A percentile compares a stretch with the other conserved stretches of the same genome.
phyloP scores from a whole-genome alignment of 805 yeast species.

The Hanseniaspora thailandica region DNA sequence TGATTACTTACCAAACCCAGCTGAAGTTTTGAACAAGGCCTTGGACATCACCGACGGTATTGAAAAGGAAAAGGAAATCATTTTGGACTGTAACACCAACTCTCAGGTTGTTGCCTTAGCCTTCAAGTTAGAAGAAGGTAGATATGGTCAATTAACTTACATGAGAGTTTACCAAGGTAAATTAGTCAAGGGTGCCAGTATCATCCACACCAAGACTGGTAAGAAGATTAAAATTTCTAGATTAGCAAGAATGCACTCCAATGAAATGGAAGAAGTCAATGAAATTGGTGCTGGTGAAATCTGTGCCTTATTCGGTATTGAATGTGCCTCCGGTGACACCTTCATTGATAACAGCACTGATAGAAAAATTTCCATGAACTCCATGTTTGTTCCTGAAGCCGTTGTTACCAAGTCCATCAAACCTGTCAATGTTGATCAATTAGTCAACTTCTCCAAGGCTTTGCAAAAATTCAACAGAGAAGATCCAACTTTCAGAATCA shows the following conservation, averaged over 20 bases:
- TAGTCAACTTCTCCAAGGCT: slow-evolving; percentile 88
- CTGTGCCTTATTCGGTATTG: slow-evolving; percentile 98
- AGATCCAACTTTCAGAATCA: slow-evolving; percentile 95
- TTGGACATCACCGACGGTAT: slow-evolving; percentile 53
- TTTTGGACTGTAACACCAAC: slow-evolving; percentile 56
- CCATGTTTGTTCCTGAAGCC: slow-evolving; percentile 98
- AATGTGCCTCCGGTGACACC: slow-evolving; percentile 97
- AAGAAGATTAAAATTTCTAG: slow-evolving; percentile 88
- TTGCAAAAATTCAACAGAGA: slow-evolving; percentile 95
- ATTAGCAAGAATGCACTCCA: slow-evolving; percentile 95
- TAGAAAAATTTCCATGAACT: slow-evolving; percentile 66
- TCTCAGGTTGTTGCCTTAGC: slow-evolving; percentile 92
- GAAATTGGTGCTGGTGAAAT: slow-evolving; percentile 97
- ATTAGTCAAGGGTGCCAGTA: slow-evolving; percentile 78
- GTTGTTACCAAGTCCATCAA: slow-evolving; percentile 85
- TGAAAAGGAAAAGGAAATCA: slow-evolving; percentile 54
- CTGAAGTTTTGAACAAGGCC: slow-evolving; percentile 83
- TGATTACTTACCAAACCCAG: slow-evolving; percentile 90
- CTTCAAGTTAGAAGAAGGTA: slow-evolving; percentile 97
- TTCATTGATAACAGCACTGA: slow-evolving; percentile 73
- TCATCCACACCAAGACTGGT: slow-evolving; percentile 81
- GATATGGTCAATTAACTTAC: slow-evolving; percentile 94
- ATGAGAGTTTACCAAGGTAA: slow-evolving; percentile 95
- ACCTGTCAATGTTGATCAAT: slow-evolving; percentile 76
- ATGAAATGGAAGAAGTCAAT: slow-evolving; percentile 95